A percentile compares a stretch with the other conserved stretches of the same genome.
Evolutionary conservation across 306 rosid genomes (phyloP).

Genomic region (Cucurbita ficifolia): DNA sequence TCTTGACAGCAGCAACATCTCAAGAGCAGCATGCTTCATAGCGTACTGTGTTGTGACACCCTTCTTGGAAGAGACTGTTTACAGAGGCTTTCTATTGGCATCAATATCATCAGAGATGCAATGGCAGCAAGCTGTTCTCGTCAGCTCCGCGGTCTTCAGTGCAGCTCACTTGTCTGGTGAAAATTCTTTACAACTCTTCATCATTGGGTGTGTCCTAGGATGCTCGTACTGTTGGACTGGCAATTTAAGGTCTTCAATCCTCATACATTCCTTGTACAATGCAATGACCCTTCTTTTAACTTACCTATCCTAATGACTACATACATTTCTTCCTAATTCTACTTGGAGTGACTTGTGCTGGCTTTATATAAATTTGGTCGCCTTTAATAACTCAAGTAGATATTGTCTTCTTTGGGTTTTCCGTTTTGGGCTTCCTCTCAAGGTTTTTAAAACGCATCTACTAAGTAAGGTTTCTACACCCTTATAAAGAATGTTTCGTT

Average conservation of each 20-base stretch:
- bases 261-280: slow-evolving; percentile 67
- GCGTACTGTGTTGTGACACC: slow-evolving; percentile 58
- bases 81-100: slow-evolving; percentile 56
- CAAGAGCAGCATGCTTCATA: slow-evolving; percentile 37
- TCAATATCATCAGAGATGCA: slow-evolving; percentile 46
- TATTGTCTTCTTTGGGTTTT: no score
- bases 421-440: no score
- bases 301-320: neutral
- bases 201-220: slow-evolving; percentile 68
- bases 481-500: no score
- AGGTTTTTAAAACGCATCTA: no score
- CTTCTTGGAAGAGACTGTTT: slow-evolving; percentile 57
- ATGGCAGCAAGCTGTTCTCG: slow-evolving; percentile 55
- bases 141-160: slow-evolving; percentile 58
- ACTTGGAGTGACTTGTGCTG: no score
- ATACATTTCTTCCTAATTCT: no score
- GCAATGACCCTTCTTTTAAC: slow-evolving; percentile 33
- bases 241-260: slow-evolving; percentile 40
- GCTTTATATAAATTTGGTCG: no score
- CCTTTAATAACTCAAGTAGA: no score
- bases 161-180: slow-evolving; percentile 63
- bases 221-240: slow-evolving; percentile 66
- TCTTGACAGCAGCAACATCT: slow-evolving; percentile 31
- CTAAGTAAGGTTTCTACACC: no score
- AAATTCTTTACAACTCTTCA: slow-evolving; percentile 49